Evolutionary conservation across 2,329 filamentous ascomycete genomes (phyloP).

Genomic region (Escovopsis sp.): DNA sequence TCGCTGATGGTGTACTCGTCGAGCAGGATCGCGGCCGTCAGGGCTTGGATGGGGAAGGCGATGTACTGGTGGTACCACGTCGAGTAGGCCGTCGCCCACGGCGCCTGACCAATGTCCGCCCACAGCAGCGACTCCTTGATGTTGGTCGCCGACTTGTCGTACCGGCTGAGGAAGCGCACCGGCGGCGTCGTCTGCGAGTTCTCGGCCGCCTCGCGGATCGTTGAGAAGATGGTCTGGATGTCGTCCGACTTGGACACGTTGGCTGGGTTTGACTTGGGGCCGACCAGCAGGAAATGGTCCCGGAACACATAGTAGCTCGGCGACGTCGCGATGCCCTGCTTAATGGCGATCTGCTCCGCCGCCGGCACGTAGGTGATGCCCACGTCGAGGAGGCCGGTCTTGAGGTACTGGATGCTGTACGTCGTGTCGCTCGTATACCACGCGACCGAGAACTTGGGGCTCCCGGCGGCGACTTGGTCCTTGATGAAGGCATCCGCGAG

Average conservation of each 20-base stretch:
- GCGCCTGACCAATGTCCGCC: constrained; percentile 28
- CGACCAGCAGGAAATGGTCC: constrained; percentile 30
- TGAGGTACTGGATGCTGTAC: constrained; percentile 27
- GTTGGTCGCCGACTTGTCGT: constrained; percentile 33
- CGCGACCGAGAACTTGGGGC: constrained; percentile 22
- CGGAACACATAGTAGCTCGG: constrained; percentile 25
- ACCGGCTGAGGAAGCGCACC: constrained; percentile 27
- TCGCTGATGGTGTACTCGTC: constrained; percentile 33
- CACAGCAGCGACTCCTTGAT: constrained; percentile 31
- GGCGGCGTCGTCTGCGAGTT: constrained; percentile 15
- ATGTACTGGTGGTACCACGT: constrained; percentile 32
- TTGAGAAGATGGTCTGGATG: constrained; percentile 19
- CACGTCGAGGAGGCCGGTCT: constrained; percentile 22
- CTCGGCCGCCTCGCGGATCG: constrained; percentile 19
- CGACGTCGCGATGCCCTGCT: constrained; percentile 19
- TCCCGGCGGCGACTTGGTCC: constrained; percentile 6
- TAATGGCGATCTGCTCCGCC: constrained; percentile 27
- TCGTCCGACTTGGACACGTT: constrained; percentile 15
- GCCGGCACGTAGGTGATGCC: constrained; percentile 29
- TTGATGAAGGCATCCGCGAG: constrained; percentile 15
- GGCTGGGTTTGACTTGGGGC: constrained; percentile 19
- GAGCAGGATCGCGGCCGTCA: constrained; percentile 24
- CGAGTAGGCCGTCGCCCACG: constrained; percentile 28
- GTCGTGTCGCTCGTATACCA: constrained; percentile 32
- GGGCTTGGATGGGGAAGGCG: constrained; percentile 28